A percentile compares a stretch with the other conserved stretches of the same genome.
Conservation (phyloP, 2,329 filamentous ascomycete species). For the Sclerotinia minor region DNA sequence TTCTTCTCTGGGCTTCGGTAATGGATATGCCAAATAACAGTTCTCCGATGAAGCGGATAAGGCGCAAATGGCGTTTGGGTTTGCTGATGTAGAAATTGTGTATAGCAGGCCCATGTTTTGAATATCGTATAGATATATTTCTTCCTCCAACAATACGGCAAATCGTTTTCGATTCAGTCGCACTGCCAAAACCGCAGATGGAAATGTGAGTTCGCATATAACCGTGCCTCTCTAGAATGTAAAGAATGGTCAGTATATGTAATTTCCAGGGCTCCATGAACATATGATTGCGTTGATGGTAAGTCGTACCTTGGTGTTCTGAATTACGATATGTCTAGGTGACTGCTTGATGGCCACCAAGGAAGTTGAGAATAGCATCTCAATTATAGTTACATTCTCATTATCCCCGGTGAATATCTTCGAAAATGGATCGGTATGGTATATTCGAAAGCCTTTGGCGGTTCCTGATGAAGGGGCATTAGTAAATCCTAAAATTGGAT, state of each 20-base stretch:
- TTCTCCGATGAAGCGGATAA: slow-evolving; percentile 93
- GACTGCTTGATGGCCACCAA: slow-evolving; percentile 92
- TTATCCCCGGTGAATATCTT: slow-evolving; percentile 95
- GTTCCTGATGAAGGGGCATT: slow-evolving; percentile 60
- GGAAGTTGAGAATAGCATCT: slow-evolving; percentile 98
- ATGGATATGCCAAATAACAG: slow-evolving; percentile 91
- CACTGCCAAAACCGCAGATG: slow-evolving; percentile 91
- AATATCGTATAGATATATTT: slow-evolving; percentile 98
- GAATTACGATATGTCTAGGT: slow-evolving; percentile 87
- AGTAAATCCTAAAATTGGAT: slow-evolving; percentile 7
- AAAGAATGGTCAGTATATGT: slow-evolving; percentile 10
- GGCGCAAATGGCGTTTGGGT: slow-evolving; percentile 86
- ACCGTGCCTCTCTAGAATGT: slow-evolving; percentile 62
- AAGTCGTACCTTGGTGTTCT: slow-evolving; percentile 84
- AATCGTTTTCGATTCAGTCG: slow-evolving; percentile 92
- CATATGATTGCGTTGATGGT: not conserved
- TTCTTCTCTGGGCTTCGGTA: slow-evolving; percentile 71
- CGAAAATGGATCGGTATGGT: slow-evolving; percentile 93
- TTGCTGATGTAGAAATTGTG: slow-evolving; percentile 91
- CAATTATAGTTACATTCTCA: slow-evolving; percentile 91
- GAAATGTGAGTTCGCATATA: slow-evolving; percentile 98
- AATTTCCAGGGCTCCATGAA: not conserved
- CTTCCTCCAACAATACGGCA: slow-evolving; percentile 89
- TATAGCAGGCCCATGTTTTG: slow-evolving; percentile 95
- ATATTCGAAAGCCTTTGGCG: slow-evolving; percentile 91